Evolutionary conservation across 2,329 filamentous ascomycete genomes (phyloP).

Genomic region (Aspergillus pseudonomiae): DNA sequence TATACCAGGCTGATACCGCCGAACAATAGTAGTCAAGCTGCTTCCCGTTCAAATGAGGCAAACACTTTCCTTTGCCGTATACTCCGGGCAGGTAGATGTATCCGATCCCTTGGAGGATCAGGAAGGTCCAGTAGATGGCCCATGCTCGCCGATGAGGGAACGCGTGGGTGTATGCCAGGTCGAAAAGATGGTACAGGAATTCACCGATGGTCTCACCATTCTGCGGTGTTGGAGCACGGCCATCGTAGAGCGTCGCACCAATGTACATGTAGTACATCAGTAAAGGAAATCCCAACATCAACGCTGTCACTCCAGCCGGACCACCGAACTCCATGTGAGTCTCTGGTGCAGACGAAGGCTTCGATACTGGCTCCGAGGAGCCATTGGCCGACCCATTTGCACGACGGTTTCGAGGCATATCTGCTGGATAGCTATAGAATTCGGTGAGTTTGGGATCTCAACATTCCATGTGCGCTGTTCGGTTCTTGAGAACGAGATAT

Average conservation of each 20-base stretch:
- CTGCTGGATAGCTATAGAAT: background rate
- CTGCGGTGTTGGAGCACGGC: slow-evolving; percentile 70
- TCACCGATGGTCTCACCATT: slow-evolving; percentile 66
- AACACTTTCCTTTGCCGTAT: slow-evolving; percentile 82
- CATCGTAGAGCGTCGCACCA: slow-evolving; percentile 87
- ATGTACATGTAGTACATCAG: slow-evolving; percentile 99
- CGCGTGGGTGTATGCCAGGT: slow-evolving; percentile 77
- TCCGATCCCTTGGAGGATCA: slow-evolving; percentile 77
- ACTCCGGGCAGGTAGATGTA: slow-evolving; percentile 88
- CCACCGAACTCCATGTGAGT: slow-evolving; percentile 77
- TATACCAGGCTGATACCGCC: slow-evolving; percentile 81
- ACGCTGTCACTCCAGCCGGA: slow-evolving; percentile 69
- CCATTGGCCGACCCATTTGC: background rate
- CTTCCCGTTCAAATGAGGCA: slow-evolving; percentile 77
- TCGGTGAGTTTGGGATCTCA: background rate
- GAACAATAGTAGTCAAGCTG: slow-evolving; percentile 94
- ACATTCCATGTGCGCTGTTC: background rate
- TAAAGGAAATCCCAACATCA: slow-evolving; percentile 88
- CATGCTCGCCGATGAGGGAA: slow-evolving; percentile 82
- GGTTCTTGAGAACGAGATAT: background rate
- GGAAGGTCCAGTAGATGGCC: slow-evolving; percentile 92
- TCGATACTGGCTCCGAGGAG: background rate
- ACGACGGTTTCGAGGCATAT: background rate
- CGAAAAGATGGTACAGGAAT: slow-evolving; percentile 70
- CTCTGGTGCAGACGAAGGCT: background rate